A percentile compares a stretch with the other conserved stretches of the same genome.
Evolutionary conservation across 139 green algal species (phyloP).

Genomic region (Haematococcus sp.): DNA sequence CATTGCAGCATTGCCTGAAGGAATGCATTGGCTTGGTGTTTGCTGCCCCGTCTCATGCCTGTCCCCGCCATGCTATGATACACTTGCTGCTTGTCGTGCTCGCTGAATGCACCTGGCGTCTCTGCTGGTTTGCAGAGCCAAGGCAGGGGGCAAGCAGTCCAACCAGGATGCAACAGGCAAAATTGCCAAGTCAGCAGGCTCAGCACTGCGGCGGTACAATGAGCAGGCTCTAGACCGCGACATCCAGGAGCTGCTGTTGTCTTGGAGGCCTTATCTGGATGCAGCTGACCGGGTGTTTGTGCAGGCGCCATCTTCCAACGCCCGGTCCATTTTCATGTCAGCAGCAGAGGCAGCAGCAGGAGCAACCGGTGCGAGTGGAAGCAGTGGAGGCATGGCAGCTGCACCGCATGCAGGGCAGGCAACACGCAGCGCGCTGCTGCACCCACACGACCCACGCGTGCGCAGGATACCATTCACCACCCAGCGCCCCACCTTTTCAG

Average conservation of each 20-base stretch:
- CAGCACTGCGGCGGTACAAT: slow-evolving; percentile 83
- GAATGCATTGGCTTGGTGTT: too few species aligned
- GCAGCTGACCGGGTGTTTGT: slow-evolving; percentile 65
- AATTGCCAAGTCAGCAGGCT: slow-evolving; percentile 78
- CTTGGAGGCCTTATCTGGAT: slow-evolving; percentile 53
- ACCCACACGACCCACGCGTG: slow-evolving; percentile 55
- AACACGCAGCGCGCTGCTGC: slow-evolving; percentile 2
- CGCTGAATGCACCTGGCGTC: too few species aligned
- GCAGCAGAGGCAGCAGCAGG: background rate
- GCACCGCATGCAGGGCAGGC: background rate
- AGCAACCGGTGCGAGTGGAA: background rate
- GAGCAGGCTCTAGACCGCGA: slow-evolving; percentile 64
- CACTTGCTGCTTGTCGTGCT: slow-evolving; percentile 7
- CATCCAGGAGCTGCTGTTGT: slow-evolving; percentile 55
- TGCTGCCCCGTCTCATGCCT: too few species aligned
- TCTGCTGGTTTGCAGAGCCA: slow-evolving; percentile 52
- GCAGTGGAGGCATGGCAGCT: too few species aligned
- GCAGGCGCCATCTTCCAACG: slow-evolving; percentile 50
- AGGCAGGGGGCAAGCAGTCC: slow-evolving; percentile 86
- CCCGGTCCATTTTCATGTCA: slow-evolving; percentile 27
- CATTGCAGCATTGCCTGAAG: too few species aligned
- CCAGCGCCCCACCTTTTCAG: slow-evolving; percentile 80
- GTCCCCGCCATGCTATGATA: too few species aligned
- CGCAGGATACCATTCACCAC: slow-evolving; percentile 74
- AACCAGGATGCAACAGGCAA: slow-evolving; percentile 83